A percentile compares a stretch with the other conserved stretches of the same genome.
Evolutionary conservation across 352 stramenopile species (phyloP).

Genomic region (Peronospora belbahrii): DNA sequence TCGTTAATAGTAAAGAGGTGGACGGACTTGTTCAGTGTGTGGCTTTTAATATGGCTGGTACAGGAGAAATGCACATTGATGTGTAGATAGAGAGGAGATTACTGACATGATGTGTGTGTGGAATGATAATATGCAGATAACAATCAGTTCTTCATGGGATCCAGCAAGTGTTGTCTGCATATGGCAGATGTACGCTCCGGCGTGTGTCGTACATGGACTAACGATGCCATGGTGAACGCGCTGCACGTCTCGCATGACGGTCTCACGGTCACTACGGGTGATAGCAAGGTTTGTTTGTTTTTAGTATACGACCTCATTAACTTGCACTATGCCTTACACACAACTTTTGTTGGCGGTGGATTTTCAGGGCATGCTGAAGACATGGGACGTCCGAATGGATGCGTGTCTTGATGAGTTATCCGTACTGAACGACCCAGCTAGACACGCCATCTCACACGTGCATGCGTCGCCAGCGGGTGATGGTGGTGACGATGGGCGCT

Average conservation of each 20-base stretch:
- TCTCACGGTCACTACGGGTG: conserved; percentile 70
- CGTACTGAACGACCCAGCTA: conserved; percentile 63
- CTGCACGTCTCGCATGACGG: conserved; percentile 71
- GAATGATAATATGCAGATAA: conserved; percentile 51
- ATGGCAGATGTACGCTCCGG: conserved; percentile 62
- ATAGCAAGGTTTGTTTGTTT: conserved; percentile 56
- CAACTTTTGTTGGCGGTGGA: neutral
- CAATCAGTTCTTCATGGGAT: conserved; percentile 75
- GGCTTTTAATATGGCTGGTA: conserved; percentile 70
- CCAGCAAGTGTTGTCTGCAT: conserved; percentile 74
- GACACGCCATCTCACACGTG: conserved; percentile 78
- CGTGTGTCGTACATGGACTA: conserved; percentile 57
- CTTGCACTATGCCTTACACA: conserved; percentile 2
- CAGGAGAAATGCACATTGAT: neutral
- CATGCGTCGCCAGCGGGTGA: conserved; percentile 70
- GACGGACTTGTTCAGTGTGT: conserved; percentile 81
- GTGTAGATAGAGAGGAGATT: neutral
- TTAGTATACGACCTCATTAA: neutral
- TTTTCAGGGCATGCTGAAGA: conserved; percentile 72
- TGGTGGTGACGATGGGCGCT: conserved; percentile 64
- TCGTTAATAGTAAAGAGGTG: conserved; percentile 57
- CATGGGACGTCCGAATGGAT: conserved; percentile 81
- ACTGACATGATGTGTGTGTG: conserved; percentile 1
- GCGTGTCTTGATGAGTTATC: conserved; percentile 70
- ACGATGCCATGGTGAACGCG: conserved; percentile 84